Base-by-base conservation (phyloP, 2,329 filamentous ascomycete genomes). In the Claviceps monticola region DNA sequence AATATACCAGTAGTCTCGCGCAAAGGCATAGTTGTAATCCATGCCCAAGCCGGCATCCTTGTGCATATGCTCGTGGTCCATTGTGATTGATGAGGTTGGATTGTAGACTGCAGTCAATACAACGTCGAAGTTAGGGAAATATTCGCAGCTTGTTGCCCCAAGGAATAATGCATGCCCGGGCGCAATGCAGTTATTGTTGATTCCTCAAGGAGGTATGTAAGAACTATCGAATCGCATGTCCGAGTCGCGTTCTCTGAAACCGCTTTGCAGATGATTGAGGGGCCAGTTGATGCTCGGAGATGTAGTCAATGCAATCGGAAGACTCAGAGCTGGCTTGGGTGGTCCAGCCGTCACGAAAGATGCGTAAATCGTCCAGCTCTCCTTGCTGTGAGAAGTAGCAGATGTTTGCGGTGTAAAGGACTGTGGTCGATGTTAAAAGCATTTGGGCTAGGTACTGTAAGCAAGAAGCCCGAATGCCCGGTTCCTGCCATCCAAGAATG, bases 1-100 rank as follows among this genome's bases (percentile, higher is more conserved):
- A 37, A 78, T 71, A 59, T 81, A 82, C 79, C 79, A 83, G 59
- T 75, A 83, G 2, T 70, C 71, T 17, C 68, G 69, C 16, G 79
- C 78, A 49, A 80, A 69, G 42, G 66, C 68, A 60, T 70, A 70
- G 59, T 81, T 80, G 39, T 65, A 65, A 1, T 63, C 54, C 73
- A 59, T 68, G 63, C 62, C 66, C 49, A 68, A 63, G 17, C 68
- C 65, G 29, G 51, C 37, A 56, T 68, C 61, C 50, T 64, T 59
- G 43, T 64, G 58, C 49, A 60, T 59, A 26, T 66, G 57, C 23
- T 57, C 52, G 59, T 65, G 64, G 42, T 63, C 66, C 68, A 68
- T 68, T 51, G 59, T 61, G 54, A 59, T 7, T 19, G 29, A 34
- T 14, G 8, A 26, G 13, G 42, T 16, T 44, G 11, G 11, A 34